Base-by-base conservation (phyloP, 805 yeast species). In the Jamesozyma spencerorum region DNA sequence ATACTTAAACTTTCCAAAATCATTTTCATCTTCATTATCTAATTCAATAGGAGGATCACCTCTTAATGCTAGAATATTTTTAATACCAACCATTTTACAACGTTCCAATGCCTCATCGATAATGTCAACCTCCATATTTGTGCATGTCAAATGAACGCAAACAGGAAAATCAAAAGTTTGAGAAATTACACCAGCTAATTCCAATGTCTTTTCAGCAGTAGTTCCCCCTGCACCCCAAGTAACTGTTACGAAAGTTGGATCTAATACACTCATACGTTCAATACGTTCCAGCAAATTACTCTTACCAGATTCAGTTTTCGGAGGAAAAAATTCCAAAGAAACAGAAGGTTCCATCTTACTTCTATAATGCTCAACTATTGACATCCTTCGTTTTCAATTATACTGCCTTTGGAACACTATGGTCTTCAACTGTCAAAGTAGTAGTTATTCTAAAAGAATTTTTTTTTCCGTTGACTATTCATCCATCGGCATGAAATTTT, bases 141-240 rank as follows among this genome's bases (percentile, higher is more conserved):
- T 94, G 63, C 98, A 92, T 0, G 99, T 92, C 60, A 92, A 67
- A 60, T 92, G 99, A 66, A 94, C 71, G 49, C 95, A 88, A 0
- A 95, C 86, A 3, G 96, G 86, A n/a, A 90, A 64, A 3, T 81
- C 81, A 43, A 88, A 69, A 37, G 80, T 85, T 35, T 72, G 65
- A 53, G 83, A 85, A 50, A 94, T 81, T 2, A 84, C 72, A 18
- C 75, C 68, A 1, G 96, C 95, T 43, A 92, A 68, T 34, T 85
- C 90, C 43, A 92, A 62, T 0, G 96, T 85, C 65, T 86, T 87
- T 37, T 76, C 81, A 36, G 90, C 77, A 8, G 97, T 86, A 4
- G 94, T 79, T 2, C 98, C 98, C 31, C 97, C 97, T 4, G 98
- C 97, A 27, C 97, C 98, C 97, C 97, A 92, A 0, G 99, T 92